Evolutionary conservation across 805 yeast species (phyloP), one percentile per base, ranked within the genome.

Genomic region (Jamesozyma gamospora): DNA sequence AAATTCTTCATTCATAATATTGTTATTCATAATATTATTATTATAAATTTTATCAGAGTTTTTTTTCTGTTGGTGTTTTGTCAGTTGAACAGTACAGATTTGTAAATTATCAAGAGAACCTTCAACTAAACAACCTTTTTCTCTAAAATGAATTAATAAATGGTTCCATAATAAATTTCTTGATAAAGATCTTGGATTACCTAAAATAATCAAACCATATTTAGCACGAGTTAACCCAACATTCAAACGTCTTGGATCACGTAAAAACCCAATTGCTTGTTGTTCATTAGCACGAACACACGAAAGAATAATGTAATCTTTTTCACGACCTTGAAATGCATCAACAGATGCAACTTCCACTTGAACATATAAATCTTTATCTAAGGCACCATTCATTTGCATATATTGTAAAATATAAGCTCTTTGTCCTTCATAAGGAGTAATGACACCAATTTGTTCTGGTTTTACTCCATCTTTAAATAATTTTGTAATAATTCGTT

Each of bases 251-350:
- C 95, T 70, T 18, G 87, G 84, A 52, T 86, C 95, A 46, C 78
- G 74, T 56, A 86, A 69, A 62, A 87, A 86, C 6, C 96, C 96
- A 50, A 87, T 82, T 10, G 74, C 72, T 44, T 77, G 79, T 39
- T 69, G 70, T 21, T 75, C 79, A 55, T 86, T 86, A 19, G 94
- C 82, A 55, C 98, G 75, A 7, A 92, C 99, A 74, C 97, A 90
- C 0, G 97, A 87, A 70, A 92, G 75, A 41, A 92, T 77, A 46
- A 92, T 85, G 38, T 94, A 77, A 48, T 92, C 96, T 60, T 90
- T 92, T 57, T 92, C 99, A 61, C 92, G 96, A 49, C 95, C 96
- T 65, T 87, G 99, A 60, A 88, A 92, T 0, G 97, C 98, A 70
- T 92, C 99, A 41, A 92, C 90, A n/a, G 94, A 82, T 6, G 92